Conservation (phyloP, 257 asterid genomes). For the Leptodermis oblonga region DNA sequence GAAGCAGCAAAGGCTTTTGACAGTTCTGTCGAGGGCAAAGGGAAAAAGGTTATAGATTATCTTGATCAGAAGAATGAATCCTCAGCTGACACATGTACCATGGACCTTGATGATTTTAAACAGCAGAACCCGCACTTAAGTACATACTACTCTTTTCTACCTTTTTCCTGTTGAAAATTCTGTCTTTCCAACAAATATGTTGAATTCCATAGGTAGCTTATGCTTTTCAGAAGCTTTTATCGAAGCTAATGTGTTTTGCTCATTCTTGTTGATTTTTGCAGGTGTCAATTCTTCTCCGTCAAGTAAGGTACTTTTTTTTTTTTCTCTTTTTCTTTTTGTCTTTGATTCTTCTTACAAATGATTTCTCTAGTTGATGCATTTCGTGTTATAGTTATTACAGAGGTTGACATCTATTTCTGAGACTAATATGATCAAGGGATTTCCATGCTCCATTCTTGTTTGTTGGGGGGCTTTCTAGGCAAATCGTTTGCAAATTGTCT, state of each 20-base stretch:
- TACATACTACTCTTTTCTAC: conserved; percentile 15
- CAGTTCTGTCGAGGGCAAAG: not conserved
- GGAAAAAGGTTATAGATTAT: conserved; percentile 17
- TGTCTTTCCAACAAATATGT: not conserved
- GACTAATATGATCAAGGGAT: not conserved
- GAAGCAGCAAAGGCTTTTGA: conserved; percentile 3
- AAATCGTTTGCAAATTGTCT: too few relatives aligned
- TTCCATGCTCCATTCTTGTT: too few relatives aligned
- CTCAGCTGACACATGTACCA: conserved; percentile 67
- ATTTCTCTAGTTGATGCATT: not conserved
- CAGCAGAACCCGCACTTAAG: conserved; percentile 38
- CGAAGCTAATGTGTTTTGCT: conserved; percentile 8
- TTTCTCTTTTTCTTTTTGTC: too few relatives aligned
- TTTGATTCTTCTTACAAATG: conserved; percentile 6
- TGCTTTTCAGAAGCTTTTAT: too few relatives aligned
- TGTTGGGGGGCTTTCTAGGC: too few relatives aligned
- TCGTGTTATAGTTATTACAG: not conserved
- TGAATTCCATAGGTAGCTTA: not conserved
- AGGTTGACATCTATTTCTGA: too few relatives aligned
- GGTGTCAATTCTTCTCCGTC: conserved; percentile 44
- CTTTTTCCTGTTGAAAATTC: not conserved
- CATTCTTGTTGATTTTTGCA: conserved; percentile 35
- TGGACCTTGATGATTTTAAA: conserved; percentile 43
- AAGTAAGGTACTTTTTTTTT: conserved; percentile 53
- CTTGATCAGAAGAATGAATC: conserved; percentile 46